A percentile compares a stretch with the other conserved stretches of the same genome.
Conservation (phyloP, 768 basidiomycete genomes). For the Hygrophorus russula region DNA sequence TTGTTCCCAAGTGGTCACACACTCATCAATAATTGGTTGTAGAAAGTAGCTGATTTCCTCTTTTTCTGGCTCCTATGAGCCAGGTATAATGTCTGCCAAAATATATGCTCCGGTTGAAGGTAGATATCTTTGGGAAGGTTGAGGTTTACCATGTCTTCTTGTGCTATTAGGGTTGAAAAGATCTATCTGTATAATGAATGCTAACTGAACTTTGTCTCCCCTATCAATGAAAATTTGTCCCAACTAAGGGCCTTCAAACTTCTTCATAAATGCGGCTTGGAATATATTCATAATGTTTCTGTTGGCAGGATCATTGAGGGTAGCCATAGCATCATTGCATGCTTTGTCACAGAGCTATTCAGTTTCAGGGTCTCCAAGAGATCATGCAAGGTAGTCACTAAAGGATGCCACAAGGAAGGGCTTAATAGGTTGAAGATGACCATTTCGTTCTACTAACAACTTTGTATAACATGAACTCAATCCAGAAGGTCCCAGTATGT, state of each 20-base stretch:
- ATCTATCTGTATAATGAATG: constrained; percentile 16
- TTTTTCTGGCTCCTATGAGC: constrained; percentile 16
- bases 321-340: constrained; percentile 10
- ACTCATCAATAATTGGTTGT: constrained; percentile 16
- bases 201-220: constrained; percentile 11
- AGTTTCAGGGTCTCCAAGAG: constrained; percentile 10
- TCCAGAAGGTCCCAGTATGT: neutral
- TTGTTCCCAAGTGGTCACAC: constrained; percentile 10
- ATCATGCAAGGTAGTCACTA: constrained; percentile 12
- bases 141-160: constrained; percentile 12
- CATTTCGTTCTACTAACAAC: no score
- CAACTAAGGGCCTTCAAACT: constrained; percentile 14
- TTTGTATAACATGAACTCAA: neutral
- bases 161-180: constrained; percentile 19
- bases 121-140: constrained; percentile 19
- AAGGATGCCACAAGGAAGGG: constrained; percentile 11
- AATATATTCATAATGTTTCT: constrained; percentile 12
- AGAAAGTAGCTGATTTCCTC: constrained; percentile 18
- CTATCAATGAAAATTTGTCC: constrained; percentile 12
- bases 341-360: constrained; percentile 10
- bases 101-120: constrained; percentile 20
- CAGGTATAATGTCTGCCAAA: constrained; percentile 16
- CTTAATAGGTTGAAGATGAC: constrained; percentile 13
- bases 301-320: constrained; percentile 4
- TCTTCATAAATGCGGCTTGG: constrained; percentile 17